A percentile compares a stretch with the other conserved stretches of the same genome.
Conservation (phyloP, 2,329 filamentous ascomycete species). For the Trichoderma atrobrunneum region DNA sequence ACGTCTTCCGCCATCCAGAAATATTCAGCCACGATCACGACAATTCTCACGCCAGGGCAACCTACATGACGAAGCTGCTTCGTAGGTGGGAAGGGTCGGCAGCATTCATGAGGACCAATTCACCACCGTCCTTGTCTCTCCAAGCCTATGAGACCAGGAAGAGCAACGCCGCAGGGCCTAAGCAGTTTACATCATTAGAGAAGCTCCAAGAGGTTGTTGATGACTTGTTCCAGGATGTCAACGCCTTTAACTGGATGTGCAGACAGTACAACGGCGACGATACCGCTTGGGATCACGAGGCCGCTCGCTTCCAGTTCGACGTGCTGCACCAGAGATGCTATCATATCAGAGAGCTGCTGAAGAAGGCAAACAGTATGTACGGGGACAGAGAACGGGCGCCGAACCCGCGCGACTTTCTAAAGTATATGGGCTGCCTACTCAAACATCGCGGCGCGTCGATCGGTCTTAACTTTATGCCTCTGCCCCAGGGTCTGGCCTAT, state of each 20-base stretch:
- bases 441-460: constrained; percentile 18
- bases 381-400: not conserved
- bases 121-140: constrained; percentile 23
- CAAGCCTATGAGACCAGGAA: constrained; percentile 22
- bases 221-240: constrained; percentile 26
- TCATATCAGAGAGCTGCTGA: constrained; percentile 18
- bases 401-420: constrained; percentile 7
- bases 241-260: constrained; percentile 24
- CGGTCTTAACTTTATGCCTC: not conserved
- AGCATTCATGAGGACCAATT: constrained; percentile 23
- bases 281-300: constrained; percentile 20
- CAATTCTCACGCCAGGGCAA: constrained; percentile 21
- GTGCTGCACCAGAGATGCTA: constrained; percentile 23
- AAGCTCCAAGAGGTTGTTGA: constrained; percentile 24
- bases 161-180: constrained; percentile 13
- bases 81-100: constrained; percentile 26
- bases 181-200: constrained; percentile 21
- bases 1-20: constrained; percentile 22
- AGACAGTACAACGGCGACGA: constrained; percentile 21
- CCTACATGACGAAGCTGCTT: constrained; percentile 26
- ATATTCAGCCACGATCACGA: constrained; percentile 21
- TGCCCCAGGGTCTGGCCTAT: not conserved
- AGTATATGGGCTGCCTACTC: constrained; percentile 16
- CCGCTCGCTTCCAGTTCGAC: constrained; percentile 23
- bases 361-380: constrained; percentile 3